Percentiles rank a stretch among this genome's conserved stretches.
Conservation (phyloP, 2,329 filamentous ascomycete genomes). For the Byssochlamys sp. region DNA sequence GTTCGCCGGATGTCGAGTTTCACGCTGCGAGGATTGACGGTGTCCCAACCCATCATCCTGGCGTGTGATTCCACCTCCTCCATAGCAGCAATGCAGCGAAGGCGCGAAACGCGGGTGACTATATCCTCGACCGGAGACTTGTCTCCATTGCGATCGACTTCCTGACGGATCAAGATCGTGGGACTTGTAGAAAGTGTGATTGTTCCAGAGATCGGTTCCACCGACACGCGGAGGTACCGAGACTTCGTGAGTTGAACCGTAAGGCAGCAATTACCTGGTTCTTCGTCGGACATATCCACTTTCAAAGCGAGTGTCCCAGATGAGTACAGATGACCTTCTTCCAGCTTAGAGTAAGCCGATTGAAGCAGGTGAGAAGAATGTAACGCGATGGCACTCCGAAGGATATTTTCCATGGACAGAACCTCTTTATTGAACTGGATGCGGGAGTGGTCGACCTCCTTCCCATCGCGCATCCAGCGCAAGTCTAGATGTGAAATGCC, state of each 20-base stretch:
- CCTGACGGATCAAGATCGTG: constrained; percentile 46
- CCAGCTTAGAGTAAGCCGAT: constrained; percentile 54
- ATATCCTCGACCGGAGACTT: constrained; percentile 36
- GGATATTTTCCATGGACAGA: constrained; percentile 63
- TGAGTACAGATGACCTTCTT: constrained; percentile 51
- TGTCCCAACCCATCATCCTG: constrained; percentile 29
- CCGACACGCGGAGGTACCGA: constrained; percentile 50
- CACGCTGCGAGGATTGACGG: constrained; percentile 25
- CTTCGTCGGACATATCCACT: constrained; percentile 48
- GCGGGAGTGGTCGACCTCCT: constrained; percentile 60
- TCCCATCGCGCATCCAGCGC: constrained; percentile 78
- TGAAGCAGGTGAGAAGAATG: constrained; percentile 65
- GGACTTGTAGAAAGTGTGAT: constrained; percentile 61
- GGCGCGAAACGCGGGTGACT: constrained; percentile 25
- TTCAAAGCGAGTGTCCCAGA: constrained; percentile 50
- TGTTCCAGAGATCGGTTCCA: constrained; percentile 71
- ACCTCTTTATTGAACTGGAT: constrained; percentile 56
- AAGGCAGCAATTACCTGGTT: constrained; percentile 60
- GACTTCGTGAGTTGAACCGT: constrained; percentile 59
- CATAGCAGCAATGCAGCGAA: constrained; percentile 31
- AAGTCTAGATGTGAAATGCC: constrained; percentile 28
- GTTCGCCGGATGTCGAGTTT: constrained; percentile 45
- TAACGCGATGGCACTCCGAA: constrained; percentile 63
- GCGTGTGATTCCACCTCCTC: constrained; percentile 31
- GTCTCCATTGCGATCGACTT: constrained; percentile 54